Conservation (phyloP, 805 yeast genomes). For the Komagataella pastoris region DNA sequence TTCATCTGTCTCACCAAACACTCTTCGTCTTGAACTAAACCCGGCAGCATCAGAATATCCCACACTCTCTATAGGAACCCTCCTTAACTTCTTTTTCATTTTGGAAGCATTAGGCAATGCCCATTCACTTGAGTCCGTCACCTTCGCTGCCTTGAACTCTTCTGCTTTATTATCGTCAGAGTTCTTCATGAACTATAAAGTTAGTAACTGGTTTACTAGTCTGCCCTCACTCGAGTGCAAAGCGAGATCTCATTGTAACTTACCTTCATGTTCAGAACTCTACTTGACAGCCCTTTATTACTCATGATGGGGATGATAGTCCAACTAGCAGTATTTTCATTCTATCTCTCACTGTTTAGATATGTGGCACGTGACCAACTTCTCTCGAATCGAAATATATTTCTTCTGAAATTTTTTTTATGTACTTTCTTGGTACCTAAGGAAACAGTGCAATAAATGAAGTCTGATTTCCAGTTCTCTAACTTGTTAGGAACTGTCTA, state of each 20-base stretch:
- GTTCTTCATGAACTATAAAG: slow-evolving; percentile 32
- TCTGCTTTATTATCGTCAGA: slow-evolving; percentile 23
- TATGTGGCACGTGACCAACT: background rate
- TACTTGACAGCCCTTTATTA: slow-evolving; percentile 34
- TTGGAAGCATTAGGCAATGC: slow-evolving; percentile 13
- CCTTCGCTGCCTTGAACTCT: slow-evolving; percentile 19
- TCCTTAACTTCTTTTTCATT: background rate
- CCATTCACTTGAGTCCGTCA: slow-evolving; percentile 41
- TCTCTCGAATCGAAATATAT: background rate
- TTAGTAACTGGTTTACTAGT: background rate
- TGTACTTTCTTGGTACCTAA: background rate
- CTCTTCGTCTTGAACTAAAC: slow-evolving; percentile 3
- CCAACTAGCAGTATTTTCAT: background rate
- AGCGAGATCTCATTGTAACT: background rate
- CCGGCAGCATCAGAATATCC: slow-evolving; percentile 1
- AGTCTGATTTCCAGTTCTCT: slow-evolving; percentile 79
- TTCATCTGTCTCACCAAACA: slow-evolving; percentile 6
- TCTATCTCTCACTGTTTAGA: background rate
- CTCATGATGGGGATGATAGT: background rate
- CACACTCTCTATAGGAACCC: background rate
- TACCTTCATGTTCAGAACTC: slow-evolving; percentile 71
- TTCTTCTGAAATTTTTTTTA: background rate
- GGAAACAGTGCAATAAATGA: slow-evolving; percentile 30
- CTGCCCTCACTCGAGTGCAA: background rate
- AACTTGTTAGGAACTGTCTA: slow-evolving; percentile 92